phyloP scores from a whole-genome alignment of 2,329 filamentous ascomycete species.

The Neofusicoccum laricinum region DNA sequence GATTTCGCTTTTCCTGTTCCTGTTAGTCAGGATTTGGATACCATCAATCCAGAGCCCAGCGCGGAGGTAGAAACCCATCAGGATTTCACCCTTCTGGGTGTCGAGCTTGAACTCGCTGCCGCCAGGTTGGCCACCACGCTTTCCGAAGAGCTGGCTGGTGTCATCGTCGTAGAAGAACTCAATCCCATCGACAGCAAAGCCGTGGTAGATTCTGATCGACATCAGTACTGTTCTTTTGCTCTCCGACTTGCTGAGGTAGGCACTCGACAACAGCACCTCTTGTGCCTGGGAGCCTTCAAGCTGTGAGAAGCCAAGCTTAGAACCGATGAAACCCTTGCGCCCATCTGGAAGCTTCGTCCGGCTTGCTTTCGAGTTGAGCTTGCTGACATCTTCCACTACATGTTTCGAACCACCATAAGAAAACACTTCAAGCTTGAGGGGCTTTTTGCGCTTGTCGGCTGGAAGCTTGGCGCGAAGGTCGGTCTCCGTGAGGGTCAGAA shows the following conservation, averaged over 20 bases:
- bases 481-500: constrained; percentile 70
- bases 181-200: constrained; percentile 73
- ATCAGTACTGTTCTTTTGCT: constrained; percentile 65
- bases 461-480: constrained; percentile 71
- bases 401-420: constrained; percentile 72
- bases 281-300: constrained; percentile 68
- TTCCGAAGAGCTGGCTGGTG: constrained; percentile 82
- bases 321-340: constrained; percentile 72
- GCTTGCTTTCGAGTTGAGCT: constrained; percentile 65
- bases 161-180: constrained; percentile 93
- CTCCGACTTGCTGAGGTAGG: constrained; percentile 43
- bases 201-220: constrained; percentile 73
- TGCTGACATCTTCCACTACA: constrained; percentile 72
- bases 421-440: constrained; percentile 68
- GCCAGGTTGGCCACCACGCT: constrained; percentile 66
- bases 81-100: constrained; percentile 76
- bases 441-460: constrained; percentile 67
- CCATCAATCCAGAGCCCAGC: constrained; percentile 83
- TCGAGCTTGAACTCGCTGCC: constrained; percentile 79
- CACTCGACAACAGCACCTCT: constrained; percentile 72
- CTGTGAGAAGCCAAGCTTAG: constrained; percentile 68
- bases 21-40: constrained; percentile 82
- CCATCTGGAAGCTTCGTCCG: constrained; percentile 72
- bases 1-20: constrained; percentile 79
- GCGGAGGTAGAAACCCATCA: constrained; percentile 82